These are phyloP conservation scores for Paraphaeosphaeria sporulosa DNA, from an alignment of 2,329 filamentous ascomycete species.

Conservation along the genomic window DNA sequence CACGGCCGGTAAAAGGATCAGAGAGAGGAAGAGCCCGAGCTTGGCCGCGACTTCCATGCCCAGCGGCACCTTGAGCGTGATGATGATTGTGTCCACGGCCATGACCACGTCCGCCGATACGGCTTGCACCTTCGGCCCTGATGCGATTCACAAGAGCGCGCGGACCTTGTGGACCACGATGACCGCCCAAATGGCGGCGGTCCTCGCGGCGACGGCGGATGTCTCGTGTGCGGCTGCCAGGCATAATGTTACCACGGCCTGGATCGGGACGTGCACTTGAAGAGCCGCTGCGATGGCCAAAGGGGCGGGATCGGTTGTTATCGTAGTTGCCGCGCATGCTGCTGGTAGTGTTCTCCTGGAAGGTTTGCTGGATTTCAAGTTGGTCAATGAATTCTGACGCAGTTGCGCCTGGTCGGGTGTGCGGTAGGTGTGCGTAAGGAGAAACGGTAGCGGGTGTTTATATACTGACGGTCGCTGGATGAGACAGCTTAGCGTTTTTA, in stretches of 20 bases:
- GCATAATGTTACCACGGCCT: conserved; percentile 12
- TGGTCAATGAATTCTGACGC: neutral
- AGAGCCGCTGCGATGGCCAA: neutral
- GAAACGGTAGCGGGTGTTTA: conserved; percentile 4
- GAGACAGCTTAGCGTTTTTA: neutral
- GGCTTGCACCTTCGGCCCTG: neutral
- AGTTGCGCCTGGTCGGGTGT: neutral
- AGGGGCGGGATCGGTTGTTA: neutral
- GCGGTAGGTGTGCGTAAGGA: neutral
- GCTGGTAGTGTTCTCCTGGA: neutral
- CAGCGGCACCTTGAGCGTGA: neutral
- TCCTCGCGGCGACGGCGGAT: conserved; percentile 6
- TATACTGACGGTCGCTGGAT: neutral
- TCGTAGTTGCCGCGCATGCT: neutral
- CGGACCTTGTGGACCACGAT: neutral
- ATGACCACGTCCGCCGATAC: neutral
- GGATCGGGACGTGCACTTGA: conserved; percentile 9
- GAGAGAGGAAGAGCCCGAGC: neutral
- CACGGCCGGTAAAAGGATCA: neutral
- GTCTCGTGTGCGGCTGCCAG: conserved; percentile 7
- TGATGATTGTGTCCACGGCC: neutral
- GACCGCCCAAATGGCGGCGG: neutral
- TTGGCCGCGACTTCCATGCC: neutral
- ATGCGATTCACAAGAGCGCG: conserved; percentile 9
- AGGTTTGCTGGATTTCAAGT: neutral